Conservation (phyloP, 2,329 filamentous ascomycete species). For the Fusarium nisikadoi region DNA sequence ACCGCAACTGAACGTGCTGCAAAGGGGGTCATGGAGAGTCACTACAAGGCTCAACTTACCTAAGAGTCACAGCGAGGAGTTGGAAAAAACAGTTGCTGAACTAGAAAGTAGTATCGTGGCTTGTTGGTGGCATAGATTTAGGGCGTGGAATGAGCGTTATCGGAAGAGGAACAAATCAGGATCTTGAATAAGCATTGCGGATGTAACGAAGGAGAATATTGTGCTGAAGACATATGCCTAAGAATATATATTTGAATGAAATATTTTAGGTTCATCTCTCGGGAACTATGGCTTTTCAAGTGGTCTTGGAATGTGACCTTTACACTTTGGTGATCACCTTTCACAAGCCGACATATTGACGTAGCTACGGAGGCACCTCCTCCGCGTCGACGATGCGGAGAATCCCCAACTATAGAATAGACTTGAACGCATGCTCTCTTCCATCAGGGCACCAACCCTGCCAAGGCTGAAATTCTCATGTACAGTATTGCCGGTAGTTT, state of each 20-base stretch:
- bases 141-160: background rate
- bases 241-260: background rate
- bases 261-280: background rate
- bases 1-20: background rate
- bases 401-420: background rate
- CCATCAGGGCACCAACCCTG: slow-evolving; percentile 9
- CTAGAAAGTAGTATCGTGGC: background rate
- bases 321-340: background rate
- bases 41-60: background rate
- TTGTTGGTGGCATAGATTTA: slow-evolving; percentile 1
- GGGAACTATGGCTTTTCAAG: background rate
- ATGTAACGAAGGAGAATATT: background rate
- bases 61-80: background rate
- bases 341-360: too few species aligned
- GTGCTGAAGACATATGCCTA: background rate
- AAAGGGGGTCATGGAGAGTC: background rate
- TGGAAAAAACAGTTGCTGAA: background rate
- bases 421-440: background rate
- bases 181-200: background rate
- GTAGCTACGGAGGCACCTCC: too few species aligned
- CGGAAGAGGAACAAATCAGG: background rate
- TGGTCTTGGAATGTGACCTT: background rate
- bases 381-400: background rate
- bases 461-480: background rate
- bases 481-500: too few species aligned